Evolutionary conservation across 352 stramenopile species (phyloP).

Genomic region (Globisporangium barbulae): DNA sequence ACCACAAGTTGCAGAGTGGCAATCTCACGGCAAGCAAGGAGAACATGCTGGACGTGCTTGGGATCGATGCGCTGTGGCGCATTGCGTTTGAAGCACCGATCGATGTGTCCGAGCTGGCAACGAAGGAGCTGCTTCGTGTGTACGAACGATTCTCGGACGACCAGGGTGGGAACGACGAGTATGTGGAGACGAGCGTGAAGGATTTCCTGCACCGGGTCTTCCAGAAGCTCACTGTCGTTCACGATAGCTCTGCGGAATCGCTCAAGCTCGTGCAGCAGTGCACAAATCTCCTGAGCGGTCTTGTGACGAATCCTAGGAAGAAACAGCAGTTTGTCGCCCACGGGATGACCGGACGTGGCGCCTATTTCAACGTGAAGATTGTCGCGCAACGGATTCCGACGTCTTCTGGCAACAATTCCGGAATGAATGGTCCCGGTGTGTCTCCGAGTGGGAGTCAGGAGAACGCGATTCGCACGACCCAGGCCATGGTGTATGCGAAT

Average conservation of each 20-base stretch:
- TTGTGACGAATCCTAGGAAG: slow-evolving; percentile 51
- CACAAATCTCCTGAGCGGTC: slow-evolving; percentile 61
- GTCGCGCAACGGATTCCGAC: slow-evolving; percentile 76
- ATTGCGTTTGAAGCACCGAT: slow-evolving; percentile 80
- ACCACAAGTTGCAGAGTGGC: slow-evolving; percentile 34
- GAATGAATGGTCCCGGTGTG: slow-evolving; percentile 19
- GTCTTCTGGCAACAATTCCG: slow-evolving; percentile 22
- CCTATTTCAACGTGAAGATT: slow-evolving; percentile 78
- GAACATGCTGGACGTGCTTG: slow-evolving; percentile 43
- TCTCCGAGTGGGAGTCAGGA: slow-evolving; percentile 30
- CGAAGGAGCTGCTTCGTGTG: slow-evolving; percentile 71
- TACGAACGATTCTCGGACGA: slow-evolving; percentile 62
- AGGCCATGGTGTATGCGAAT: slow-evolving; percentile 69
- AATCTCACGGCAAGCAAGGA: slow-evolving; percentile 5
- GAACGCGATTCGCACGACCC: slow-evolving; percentile 57
- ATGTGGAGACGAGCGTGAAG: slow-evolving; percentile 40
- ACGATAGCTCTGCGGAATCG: slow-evolving; percentile 42
- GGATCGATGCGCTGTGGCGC: slow-evolving; percentile 80
- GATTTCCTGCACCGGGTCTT: slow-evolving; percentile 85
- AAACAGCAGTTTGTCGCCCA: slow-evolving; percentile 59
- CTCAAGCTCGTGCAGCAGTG: slow-evolving; percentile 79
- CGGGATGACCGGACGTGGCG: slow-evolving; percentile 62
- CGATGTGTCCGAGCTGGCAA: slow-evolving; percentile 75
- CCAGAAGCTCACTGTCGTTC: slow-evolving; percentile 53
- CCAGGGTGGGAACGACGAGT: slow-evolving; percentile 28